These are phyloP conservation scores for Cyberlindnera euphorbiiphila DNA, from an alignment of 805 yeast species.

Conservation along the genomic window DNA sequence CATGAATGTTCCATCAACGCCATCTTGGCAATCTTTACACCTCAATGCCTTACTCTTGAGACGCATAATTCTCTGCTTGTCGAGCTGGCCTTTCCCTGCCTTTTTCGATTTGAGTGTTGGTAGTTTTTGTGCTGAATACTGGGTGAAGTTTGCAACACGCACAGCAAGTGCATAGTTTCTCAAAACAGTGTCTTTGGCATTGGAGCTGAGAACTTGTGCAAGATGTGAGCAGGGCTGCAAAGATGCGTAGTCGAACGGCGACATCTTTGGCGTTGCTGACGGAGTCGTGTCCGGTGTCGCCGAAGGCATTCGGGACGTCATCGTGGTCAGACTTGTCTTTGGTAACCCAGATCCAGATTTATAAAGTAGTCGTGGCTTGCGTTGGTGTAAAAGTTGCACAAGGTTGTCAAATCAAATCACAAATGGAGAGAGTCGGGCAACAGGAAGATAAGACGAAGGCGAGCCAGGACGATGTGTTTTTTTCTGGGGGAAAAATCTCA, in stretches of 20 bases:
- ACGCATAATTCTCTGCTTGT: slow-evolving; percentile 35
- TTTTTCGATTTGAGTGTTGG: slow-evolving; percentile 13
- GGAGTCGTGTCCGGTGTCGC: background rate
- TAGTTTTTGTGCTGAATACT: slow-evolving; percentile 3
- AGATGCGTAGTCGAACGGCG: slow-evolving; percentile 3
- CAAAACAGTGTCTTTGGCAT: slow-evolving; percentile 26
- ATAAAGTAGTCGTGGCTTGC: too few relatives aligned
- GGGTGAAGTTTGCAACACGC: slow-evolving; percentile 20
- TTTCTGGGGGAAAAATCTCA: too few relatives aligned
- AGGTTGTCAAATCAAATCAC: too few relatives aligned
- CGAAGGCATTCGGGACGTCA: background rate
- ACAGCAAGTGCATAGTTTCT: slow-evolving; percentile 27
- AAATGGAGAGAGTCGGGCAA: too few relatives aligned
- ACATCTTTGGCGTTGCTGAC: background rate
- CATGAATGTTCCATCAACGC: slow-evolving; percentile 42
- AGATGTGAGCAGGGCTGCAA: slow-evolving; percentile 26
- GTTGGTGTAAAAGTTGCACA: too few relatives aligned
- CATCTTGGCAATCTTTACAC: slow-evolving; percentile 47
- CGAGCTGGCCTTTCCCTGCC: slow-evolving; percentile 24
- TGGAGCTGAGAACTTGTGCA: slow-evolving; percentile 25
- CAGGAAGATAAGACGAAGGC: too few relatives aligned
- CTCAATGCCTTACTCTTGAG: slow-evolving; percentile 42
- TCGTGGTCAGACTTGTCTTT: too few relatives aligned
- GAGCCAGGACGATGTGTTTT: too few relatives aligned
- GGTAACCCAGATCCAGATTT: too few relatives aligned